Evolutionary conservation across 257 asterid species (phyloP).

Genomic region (Paulownia fortunei): DNA sequence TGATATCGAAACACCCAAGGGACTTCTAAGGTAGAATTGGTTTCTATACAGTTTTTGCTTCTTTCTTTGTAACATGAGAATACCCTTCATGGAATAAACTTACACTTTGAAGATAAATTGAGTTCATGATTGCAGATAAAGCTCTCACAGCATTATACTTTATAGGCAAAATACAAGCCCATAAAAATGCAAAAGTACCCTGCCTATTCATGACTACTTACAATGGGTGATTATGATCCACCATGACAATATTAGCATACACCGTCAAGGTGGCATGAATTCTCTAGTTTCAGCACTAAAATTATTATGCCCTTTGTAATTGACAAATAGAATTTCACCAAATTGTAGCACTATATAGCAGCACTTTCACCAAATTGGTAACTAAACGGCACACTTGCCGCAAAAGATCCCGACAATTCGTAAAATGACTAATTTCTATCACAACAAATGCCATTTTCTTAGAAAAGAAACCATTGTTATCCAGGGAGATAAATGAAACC

Average conservation of each 20-base stretch:
- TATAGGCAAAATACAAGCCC: background rate
- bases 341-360: too few relatives aligned
- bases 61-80: background rate
- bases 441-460: too few relatives aligned
- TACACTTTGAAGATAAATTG: background rate
- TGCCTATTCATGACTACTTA: too few relatives aligned
- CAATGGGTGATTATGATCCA: too few relatives aligned
- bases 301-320: too few relatives aligned
- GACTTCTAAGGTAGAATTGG: conserved; percentile 7
- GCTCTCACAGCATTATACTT: background rate
- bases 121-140: background rate
- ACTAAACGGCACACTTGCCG: background rate
- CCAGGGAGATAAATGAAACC: too few relatives aligned
- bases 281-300: too few relatives aligned
- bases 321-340: background rate
- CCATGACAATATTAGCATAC: too few relatives aligned
- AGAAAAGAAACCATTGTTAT: too few relatives aligned
- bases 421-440: too few relatives aligned
- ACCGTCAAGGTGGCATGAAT: too few relatives aligned
- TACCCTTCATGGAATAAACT: conserved; percentile 10
- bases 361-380: background rate
- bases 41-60: background rate
- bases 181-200: background rate
- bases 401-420: too few relatives aligned
- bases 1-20: background rate